Base-by-base conservation (phyloP, 495 filamentous ascomycete genomes). In the Penicillium parvum region DNA sequence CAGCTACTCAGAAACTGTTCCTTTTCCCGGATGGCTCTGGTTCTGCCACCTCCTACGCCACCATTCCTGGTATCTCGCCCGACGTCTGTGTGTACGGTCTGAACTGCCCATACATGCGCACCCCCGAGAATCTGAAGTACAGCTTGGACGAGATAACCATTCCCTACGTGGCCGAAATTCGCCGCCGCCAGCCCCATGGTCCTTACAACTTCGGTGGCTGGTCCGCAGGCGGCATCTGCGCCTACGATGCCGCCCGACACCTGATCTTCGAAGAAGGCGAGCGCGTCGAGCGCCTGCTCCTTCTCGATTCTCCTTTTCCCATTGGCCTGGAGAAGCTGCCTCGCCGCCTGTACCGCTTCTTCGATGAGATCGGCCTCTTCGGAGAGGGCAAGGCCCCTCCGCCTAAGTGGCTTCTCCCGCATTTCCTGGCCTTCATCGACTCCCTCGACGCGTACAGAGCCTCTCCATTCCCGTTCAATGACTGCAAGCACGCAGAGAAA, bases 201-300 rank as follows among this genome's bases (percentile, higher is more conserved):
- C 81, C 81, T 4, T 84, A 84, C 61, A 69, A 76, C 53, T 63
- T 84, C 27, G 80, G 80, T 37, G 83, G 76, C 11, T 96, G 90
- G 90, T 88, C 83, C 15, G 89, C 88, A 7, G 90, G 90, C 37
- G 90, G 90, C 29, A 86, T 92, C 23, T 83, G 90, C 49, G 89
- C 89, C 17, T 96, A 87, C 57, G 88, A 94, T 56, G 84, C 86
- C 16, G 80, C 81, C 20, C 79, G 79, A 40, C 82, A 88, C 47
- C 71, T 95, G 7, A 75, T 82, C 49, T 72, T 82, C 49, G 73
- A 79, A 33, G 72, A 74, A 12, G 81, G 81, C 17, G 84, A 91
- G 22, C 55, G 53, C 26, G 85, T 95, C 29, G 84, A 84, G 33
- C 74, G 81, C 33, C 78, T 96, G 3, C 64, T 95, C 36, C 73